A percentile compares a stretch with the other conserved stretches of the same genome.
Evolutionary conservation across 2,329 filamentous ascomycete species (phyloP).

Genomic region (Penicillium sp.): DNA sequence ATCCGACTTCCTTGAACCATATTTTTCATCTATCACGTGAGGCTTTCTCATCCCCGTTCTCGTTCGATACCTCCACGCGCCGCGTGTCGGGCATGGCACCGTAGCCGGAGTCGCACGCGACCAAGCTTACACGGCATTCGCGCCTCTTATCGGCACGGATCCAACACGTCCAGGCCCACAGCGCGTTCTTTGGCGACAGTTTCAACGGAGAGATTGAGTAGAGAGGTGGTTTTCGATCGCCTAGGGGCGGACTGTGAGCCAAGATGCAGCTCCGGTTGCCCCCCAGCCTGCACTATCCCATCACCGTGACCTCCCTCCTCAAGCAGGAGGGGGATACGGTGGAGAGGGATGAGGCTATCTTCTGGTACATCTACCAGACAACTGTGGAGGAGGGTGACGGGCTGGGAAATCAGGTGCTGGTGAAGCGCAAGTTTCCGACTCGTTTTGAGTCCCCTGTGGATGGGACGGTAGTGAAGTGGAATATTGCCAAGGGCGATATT

Average conservation of each 20-base stretch:
- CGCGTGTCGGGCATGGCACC: conserved; percentile 25
- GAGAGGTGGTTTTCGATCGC: conserved; percentile 7
- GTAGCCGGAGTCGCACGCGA: conserved; percentile 25
- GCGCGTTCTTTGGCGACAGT: neutral
- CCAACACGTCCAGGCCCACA: neutral
- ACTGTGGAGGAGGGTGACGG: conserved; percentile 67
- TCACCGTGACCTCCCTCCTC: conserved; percentile 84
- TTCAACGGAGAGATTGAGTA: conserved; percentile 4
- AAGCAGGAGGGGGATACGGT: conserved; percentile 75
- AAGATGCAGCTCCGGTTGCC: conserved; percentile 52
- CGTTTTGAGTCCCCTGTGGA: conserved; percentile 83
- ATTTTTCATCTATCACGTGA: neutral
- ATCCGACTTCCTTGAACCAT: neutral
- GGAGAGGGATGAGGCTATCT: conserved; percentile 72
- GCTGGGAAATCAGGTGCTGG: conserved; percentile 71
- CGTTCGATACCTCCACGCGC: conserved; percentile 15
- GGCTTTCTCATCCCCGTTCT: neutral
- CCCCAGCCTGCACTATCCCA: conserved; percentile 77
- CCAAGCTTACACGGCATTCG: conserved; percentile 13
- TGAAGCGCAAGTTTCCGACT: conserved; percentile 70
- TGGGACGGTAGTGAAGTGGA: conserved; percentile 76
- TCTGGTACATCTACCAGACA: conserved; percentile 86
- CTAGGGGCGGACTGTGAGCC: conserved; percentile 20
- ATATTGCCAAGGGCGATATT: conserved; percentile 56
- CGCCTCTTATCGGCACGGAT: conserved; percentile 6